Conservation (phyloP, 1,284 basidiomycete genomes). For the Tylopilus sp. region DNA sequence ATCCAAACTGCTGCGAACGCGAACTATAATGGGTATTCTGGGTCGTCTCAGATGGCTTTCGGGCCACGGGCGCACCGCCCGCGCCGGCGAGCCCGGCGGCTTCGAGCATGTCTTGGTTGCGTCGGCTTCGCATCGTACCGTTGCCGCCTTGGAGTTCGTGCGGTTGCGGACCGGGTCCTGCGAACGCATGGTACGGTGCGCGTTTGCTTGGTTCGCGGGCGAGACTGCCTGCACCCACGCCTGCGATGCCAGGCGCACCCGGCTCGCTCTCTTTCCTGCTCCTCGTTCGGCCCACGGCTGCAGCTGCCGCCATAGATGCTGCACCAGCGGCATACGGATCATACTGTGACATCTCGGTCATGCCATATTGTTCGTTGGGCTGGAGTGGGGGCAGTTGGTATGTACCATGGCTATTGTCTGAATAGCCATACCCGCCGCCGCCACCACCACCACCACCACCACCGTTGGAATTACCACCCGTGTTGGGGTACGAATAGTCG, state of each 20-base stretch:
- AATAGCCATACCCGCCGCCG: constrained; percentile 54
- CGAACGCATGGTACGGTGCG: constrained; percentile 63
- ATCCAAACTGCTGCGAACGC: constrained; percentile 38
- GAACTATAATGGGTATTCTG: constrained; percentile 34
- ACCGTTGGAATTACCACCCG: constrained; percentile 20
- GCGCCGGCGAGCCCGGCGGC: constrained; percentile 33
- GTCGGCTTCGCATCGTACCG: constrained; percentile 25
- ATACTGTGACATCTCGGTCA: constrained; percentile 60
- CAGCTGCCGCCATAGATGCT: constrained; percentile 51
- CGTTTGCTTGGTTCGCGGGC: constrained; percentile 47
- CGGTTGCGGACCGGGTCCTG: constrained; percentile 40
- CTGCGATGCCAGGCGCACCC: constrained; percentile 50
- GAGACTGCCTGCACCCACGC: constrained; percentile 52
- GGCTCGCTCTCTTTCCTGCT: constrained; percentile 45
- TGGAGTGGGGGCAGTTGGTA: constrained; percentile 62
- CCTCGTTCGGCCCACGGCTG: constrained; percentile 34
- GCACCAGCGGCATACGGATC: constrained; percentile 54
- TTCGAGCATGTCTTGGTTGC: constrained; percentile 44
- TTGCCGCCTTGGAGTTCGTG: constrained; percentile 20
- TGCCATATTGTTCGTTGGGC: constrained; percentile 55
- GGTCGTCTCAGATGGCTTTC: constrained; percentile 36
- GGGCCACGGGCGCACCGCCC: constrained; percentile 6
- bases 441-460: too few relatives aligned
- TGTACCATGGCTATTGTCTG: constrained; percentile 73
- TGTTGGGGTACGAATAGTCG: constrained; percentile 45